Base-by-base conservation (phyloP, 331 rosid genomes). In the Arachis monticola region DNA sequence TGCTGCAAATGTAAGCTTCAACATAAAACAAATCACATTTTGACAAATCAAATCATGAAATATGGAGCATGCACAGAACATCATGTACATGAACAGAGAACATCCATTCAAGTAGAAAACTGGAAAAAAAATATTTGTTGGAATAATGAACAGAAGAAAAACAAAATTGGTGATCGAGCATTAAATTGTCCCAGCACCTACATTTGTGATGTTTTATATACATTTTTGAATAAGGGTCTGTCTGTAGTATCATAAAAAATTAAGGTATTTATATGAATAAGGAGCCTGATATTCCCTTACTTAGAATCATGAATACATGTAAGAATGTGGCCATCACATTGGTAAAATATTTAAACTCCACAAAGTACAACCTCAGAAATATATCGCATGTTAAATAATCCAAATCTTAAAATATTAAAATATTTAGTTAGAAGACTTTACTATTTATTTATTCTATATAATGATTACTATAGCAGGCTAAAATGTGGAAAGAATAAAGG, bases 241-340 rank as follows among this genome's bases (percentile, higher is more conserved):
- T 62, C 8, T 5, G 35, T 35, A 58, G 50, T 79, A 68, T 55
- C 76, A 79, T 67, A 48, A 66, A 79, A 27, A 66, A 70, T 9
- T 38, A 60, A 44, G 14, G 57, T 11, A 17, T 13, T 55, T 32
- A 1, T n/a, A n/a, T n/a, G n/a, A n/a, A n/a, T n/a, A n/a, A n/a
- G n/a, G n/a, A n/a, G n/a, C n/a, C 60, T 12, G 46, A 47, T 9
- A 69, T 44, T 41, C 7, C 76, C 31, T 51, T 48, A 10, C 52
- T 52, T 35, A 47, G 32, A 58, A 51, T 48, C 31, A 50, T 17
- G 30, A 50, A 42, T 27, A 22, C 57, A 17, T 8, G 35, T 32
- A 32, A 32, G 35, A 32, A 32, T 32, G 7, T 41, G 81, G 47
- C 30, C 6, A 38, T 8, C 63, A 32, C 64, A 70, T 42, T 66